A percentile compares a stretch with the other conserved stretches of the same genome.
phyloP scores from a whole-genome alignment of 106 monocot genomes.

The Dactylorhiza incarnata region DNA sequence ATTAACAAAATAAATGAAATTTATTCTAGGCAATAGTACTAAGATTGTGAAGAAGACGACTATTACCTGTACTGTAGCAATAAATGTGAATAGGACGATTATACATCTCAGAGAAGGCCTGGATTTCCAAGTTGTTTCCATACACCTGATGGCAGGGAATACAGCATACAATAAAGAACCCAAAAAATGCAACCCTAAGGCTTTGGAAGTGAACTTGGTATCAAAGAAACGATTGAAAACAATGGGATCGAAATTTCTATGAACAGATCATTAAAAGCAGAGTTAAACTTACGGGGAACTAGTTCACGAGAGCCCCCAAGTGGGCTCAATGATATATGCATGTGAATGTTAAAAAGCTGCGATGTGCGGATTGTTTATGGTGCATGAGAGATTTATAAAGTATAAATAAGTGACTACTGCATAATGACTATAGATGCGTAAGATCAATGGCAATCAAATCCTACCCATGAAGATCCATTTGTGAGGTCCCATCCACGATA shows the following conservation, averaged over 20 bases:
- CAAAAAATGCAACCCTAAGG: background rate
- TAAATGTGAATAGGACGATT: constrained; percentile 99
- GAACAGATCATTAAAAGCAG: no score
- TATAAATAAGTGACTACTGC: no score
- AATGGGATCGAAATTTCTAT: background rate
- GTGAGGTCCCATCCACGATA: no score
- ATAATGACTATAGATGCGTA: no score
- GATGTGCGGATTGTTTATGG: no score
- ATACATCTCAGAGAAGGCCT: constrained; percentile 96
- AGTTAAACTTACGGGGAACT: no score
- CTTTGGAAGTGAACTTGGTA: background rate
- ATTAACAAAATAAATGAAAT: constrained; percentile 1
- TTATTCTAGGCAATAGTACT: background rate
- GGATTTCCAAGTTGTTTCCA: constrained; percentile 96
- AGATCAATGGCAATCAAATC: no score
- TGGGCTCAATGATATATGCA: no score
- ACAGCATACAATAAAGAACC: background rate
- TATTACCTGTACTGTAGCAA: constrained; percentile 77
- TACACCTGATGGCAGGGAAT: constrained; percentile 53
- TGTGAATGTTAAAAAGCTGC: no score
- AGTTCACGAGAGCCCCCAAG: no score
- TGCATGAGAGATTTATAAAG: no score
- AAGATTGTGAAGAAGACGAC: background rate
- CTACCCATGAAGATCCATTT: no score
- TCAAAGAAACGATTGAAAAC: background rate